Base-by-base conservation (phyloP, 2,329 filamentous ascomycete genomes). In the Epichloe festucae region DNA sequence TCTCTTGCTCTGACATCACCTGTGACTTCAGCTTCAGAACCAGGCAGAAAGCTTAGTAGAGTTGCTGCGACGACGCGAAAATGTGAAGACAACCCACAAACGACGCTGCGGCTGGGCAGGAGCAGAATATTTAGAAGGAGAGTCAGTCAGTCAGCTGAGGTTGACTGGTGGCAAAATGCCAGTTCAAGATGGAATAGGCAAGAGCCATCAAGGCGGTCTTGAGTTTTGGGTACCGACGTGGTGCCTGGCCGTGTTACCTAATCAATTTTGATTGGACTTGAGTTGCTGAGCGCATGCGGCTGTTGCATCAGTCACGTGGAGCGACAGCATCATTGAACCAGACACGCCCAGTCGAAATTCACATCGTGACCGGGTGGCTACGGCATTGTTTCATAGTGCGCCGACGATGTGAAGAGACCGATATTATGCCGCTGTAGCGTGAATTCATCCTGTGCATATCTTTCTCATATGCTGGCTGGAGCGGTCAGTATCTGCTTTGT, bases 211-310 rank as follows among this genome's bases (percentile, higher is more conserved):
- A 7, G 48, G 40, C 15, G 40, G 43, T 51, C 45, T 51, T 40
- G 48, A 51, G 39, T 48, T 53, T 53, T 48, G 52, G 52, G 52
- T 53, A 53, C 52, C 52, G 48, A 53, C 36, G 15, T 45, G 40
- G 35, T 53, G 52, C 52, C 52, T 51, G 35, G 52, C 17, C 31
- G 40, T 8, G 40, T 53, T 53, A 53, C 40, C 34, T 53, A 51
- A 53, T 51, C 48, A 35, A 36, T 10, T 19, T 17, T 53, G 48
- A 53, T 53, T 53, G 48, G 52, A n/a, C 11, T 34, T 40, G 3
- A 31, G 3, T n/a, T 44, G 15, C 39, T 15, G 42, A 44, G 14
- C 23, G 23, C 15, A 6, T 6, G 36, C 8, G 45, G 45, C 45
- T 38, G 21, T 21, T 31, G 14, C 27, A 38, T 11, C 4, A 17